Base-by-base conservation (phyloP, 192 early-diverging fungal species). In the Coemansia sp. region DNA sequence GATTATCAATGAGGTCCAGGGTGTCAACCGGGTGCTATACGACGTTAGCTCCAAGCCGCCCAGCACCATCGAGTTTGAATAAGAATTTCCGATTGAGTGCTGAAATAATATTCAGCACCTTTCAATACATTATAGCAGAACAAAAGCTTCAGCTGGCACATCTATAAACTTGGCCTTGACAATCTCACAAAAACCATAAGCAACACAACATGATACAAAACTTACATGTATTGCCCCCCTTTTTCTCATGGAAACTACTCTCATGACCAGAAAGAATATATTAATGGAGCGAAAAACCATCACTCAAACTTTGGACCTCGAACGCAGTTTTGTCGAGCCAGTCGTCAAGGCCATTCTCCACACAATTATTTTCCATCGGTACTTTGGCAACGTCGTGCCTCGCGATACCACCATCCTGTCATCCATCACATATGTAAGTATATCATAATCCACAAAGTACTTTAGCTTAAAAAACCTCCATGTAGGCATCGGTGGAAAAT, bases 1-100 rank as follows among this genome's bases (percentile, higher is more conserved):
- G 53, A 99, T 99, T 69, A 97, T 96, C 81, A 99, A 99, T 64
- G 96, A 99, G 81, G 94, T 99, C 55, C 83, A 92, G 60, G 96
- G 96, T 39, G 94, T 98, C 44, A 98, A 98, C 83, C 87, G 96
- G 36, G 93, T 95, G 34, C 86, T 98, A 56, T 96, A 96, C 67
- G 96, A 98, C 67, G 87, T 98, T 67, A 90, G 88, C 64, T 92
- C 90, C 53, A 98, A 98, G 83, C 96, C 96, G 47, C 96, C 96
- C 42, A 93, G 93, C 62, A 98, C 96, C 53, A 96, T 98, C 78
- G 96, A 98, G 82, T 92, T 90, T 83, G 93, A 95, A 79, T 97
- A 93, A 34, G 23, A 26, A 26, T 4, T 26, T 26, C 4, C 23
- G 23, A 26, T 26, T 26, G 4, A 3, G 23, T 26, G 23, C 23